phyloP scores from a whole-genome alignment of 192 early-diverging fungal genomes.

The Bifiguratus adelaidae region DNA sequence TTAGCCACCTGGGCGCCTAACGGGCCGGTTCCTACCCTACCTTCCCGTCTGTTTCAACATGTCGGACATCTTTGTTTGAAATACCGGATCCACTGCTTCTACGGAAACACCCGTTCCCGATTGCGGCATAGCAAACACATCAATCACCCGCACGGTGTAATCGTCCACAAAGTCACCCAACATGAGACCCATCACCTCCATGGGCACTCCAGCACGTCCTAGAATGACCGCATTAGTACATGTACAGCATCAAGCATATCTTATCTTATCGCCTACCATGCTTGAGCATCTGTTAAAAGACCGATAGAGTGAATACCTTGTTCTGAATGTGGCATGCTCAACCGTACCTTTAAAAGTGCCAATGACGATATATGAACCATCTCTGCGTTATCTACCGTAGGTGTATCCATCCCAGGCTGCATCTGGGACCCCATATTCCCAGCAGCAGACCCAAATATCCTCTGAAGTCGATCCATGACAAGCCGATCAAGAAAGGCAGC shows the following conservation, averaged over 20 bases:
- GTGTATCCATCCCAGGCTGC: constrained; percentile 70
- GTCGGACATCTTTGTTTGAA: constrained; percentile 99
- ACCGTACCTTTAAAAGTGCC: constrained; percentile 78
- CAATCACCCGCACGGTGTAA: constrained; percentile 97
- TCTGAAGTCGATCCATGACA: constrained; percentile 47
- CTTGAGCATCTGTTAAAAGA: constrained; percentile 64
- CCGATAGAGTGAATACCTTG: too few relatives aligned
- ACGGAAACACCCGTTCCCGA: constrained; percentile 98
- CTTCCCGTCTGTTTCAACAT: constrained; percentile 99
- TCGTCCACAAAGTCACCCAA: constrained; percentile 99
- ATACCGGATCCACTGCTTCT: constrained; percentile 98
- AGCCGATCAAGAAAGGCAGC: neutral
- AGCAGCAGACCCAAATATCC: constrained; percentile 40
- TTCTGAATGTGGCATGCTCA: neutral
- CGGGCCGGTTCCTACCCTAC: constrained; percentile 24
- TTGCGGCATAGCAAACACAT: constrained; percentile 99
- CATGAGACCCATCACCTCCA: constrained; percentile 99
- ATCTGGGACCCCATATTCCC: constrained; percentile 31
- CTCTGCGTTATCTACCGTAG: constrained; percentile 96
- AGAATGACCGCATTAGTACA: constrained; percentile 12
- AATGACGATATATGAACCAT: constrained; percentile 99
- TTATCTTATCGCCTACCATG: constrained; percentile 43
- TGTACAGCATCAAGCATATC: neutral
- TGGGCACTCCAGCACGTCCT: constrained; percentile 94
- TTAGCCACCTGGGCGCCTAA: too few relatives aligned